Base-by-base conservation (phyloP, 192 early-diverging fungal genomes). In the Allomyces arbusculus region DNA sequence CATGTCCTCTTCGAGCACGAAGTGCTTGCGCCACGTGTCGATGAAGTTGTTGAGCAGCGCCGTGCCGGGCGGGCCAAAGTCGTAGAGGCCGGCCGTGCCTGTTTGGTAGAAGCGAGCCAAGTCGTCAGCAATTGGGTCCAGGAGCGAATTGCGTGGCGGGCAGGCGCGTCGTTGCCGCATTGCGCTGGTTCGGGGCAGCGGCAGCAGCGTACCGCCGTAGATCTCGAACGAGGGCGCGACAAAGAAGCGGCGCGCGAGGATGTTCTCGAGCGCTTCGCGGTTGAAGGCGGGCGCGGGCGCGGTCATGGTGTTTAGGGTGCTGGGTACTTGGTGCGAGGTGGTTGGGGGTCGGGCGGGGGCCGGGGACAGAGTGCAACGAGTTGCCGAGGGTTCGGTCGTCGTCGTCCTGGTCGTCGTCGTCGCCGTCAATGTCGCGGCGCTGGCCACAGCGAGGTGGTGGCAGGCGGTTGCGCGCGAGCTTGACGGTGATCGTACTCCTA, bases 1-100 rank as follows among this genome's bases (percentile, higher is more conserved):
- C 96, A 99, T 99, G 66, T 99, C 92, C 77, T 99, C 96, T 74
- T 99, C 96, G 20, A 99, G 80, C 7, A 99, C 86, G 78, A 99
- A 99, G 80, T 95, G 93, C 76, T 89, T 87, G 67, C 91, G 82
- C 94, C 94, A 97, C 44, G 90, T 68, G 63, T 77, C 78, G 73
- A 94, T 78, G 72, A 97, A 81, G 73, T 95, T 97, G 72, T 84
- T 86, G 78, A 91, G 89, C 55, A 99, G 80, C 20, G 92, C 93
- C 66, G 86, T 89, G 26, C 92, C 93, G 24, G 93, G 85, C 20
- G 96, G 96, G 22, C 96, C 96, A 73, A 90, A 95, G 76, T 99
- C 96, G 71, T 91, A 99, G 45, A 99, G 85, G 72, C 96, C 96
- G 66, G 91, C 89, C 44, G 95, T 88, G 75, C 91, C 87, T 90